Base-by-base conservation (phyloP, 2,329 filamentous ascomycete species). In the Trichoderma polysporum region DNA sequence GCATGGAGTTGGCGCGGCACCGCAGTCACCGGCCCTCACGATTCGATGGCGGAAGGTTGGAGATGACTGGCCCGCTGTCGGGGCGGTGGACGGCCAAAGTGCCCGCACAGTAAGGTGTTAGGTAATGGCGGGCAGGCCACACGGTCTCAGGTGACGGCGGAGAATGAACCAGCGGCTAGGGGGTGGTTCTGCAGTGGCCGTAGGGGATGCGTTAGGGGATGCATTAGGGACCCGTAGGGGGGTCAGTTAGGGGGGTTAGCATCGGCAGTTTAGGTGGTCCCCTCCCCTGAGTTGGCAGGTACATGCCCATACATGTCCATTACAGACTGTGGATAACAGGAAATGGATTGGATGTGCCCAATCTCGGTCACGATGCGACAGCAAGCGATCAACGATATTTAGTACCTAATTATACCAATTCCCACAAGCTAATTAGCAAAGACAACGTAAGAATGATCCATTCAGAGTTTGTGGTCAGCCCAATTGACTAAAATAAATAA, bases 121-220 rank as follows among this genome's bases (percentile, higher is more conserved):
- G 61, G 50, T 56, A 39, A 57, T 49, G 52, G 31, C n/a, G 31
- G 29, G 9, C 22, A 3, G 7, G 12, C 19, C 33, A 52, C 45
- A 65, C 62, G 29, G 62, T 65, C 62, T 65, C 62, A 50, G 62
- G 62, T 65, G 52, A 58, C 62, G 39, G 39, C n/a, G n/a, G n/a
- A n/a, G n/a, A n/a, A n/a, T n/a, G n/a, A n/a, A n/a, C n/a, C n/a
- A n/a, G 9, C 19, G 35, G 3, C 17, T 35, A 25, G 54, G 35
- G 17, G 37, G n/a, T 10, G 15, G 19, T n/a, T n/a, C n/a, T n/a
- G n/a, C n/a, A n/a, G n/a, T n/a, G 19, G 12, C 22, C 19, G 19
- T 31, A n/a, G 33, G 31, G 47, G 58, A 47, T 45, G 31, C 8
- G 25, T 22, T 27, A 25, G 52, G 31, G 52, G 31, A 17, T 15